Conservation (phyloP, 2,329 filamentous ascomycete genomes). For the Trichoderma sp. region DNA sequence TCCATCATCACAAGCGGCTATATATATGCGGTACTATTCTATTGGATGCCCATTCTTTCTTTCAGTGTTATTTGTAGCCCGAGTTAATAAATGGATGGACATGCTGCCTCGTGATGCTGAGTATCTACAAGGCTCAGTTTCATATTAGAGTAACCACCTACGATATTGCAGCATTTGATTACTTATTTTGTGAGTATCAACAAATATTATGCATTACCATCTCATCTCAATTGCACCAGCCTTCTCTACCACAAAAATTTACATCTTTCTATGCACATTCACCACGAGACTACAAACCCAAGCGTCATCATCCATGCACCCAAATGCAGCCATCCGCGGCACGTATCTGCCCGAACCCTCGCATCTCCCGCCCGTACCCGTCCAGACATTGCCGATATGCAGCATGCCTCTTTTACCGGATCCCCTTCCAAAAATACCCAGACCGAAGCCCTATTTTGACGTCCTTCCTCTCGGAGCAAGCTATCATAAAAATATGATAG, state of each 20-base stretch:
- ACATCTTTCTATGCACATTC: background rate
- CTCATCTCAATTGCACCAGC: background rate
- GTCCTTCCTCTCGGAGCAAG: background rate
- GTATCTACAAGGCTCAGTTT: background rate
- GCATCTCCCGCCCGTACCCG: background rate
- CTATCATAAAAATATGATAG: background rate
- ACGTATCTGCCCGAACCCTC: background rate
- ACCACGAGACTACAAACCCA: background rate
- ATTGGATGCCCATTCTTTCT: background rate
- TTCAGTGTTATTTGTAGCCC: background rate
- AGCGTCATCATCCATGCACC: background rate
- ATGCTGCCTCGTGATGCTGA: background rate
- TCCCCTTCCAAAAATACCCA: background rate
- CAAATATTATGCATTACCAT: background rate
- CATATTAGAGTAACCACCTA: background rate
- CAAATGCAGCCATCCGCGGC: background rate
- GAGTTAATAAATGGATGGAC: background rate
- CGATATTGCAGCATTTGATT: background rate
- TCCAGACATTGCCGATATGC: background rate
- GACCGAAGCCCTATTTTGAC: background rate
- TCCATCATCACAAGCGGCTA: background rate
- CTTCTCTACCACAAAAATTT: background rate
- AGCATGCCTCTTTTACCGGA: background rate
- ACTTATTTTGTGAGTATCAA: background rate
- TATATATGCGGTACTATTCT: background rate